A percentile compares a stretch with the other conserved stretches of the same genome.
Evolutionary conservation across 768 basidiomycete species (phyloP).

Genomic region (Crassisporium funariophilum): DNA sequence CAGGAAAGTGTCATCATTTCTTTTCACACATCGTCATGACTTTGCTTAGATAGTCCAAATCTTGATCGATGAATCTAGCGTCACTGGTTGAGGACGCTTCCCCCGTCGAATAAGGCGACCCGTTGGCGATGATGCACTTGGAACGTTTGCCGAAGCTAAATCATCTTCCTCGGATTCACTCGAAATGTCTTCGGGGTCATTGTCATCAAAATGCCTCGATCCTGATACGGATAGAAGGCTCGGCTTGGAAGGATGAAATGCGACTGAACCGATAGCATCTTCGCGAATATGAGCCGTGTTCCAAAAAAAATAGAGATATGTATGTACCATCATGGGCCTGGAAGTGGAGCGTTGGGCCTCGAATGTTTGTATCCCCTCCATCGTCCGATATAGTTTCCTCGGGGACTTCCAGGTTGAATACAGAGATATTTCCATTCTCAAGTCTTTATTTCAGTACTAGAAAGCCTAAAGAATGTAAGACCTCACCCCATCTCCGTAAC

Average conservation of each 20-base stretch:
- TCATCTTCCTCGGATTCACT: slow-evolving; percentile 19
- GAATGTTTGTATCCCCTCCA: background rate
- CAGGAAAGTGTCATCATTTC: too few species aligned
- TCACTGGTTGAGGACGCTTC: slow-evolving; percentile 24
- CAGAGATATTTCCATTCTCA: slow-evolving; percentile 58
- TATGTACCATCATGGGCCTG: slow-evolving; percentile 57
- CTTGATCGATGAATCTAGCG: slow-evolving; percentile 36
- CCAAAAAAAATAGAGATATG: background rate
- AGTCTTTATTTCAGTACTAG: background rate
- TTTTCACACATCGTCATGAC: too few species aligned
- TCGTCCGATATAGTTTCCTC: slow-evolving; percentile 8
- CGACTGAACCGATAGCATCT: slow-evolving; percentile 77
- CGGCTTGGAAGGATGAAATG: slow-evolving; percentile 69
- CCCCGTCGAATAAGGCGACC: slow-evolving; percentile 7
- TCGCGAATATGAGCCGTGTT: background rate
- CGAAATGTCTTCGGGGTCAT: slow-evolving; percentile 28
- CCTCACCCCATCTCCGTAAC: slow-evolving; percentile 69
- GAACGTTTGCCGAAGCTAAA: background rate
- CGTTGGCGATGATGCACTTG: background rate
- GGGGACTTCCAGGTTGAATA: slow-evolving; percentile 53
- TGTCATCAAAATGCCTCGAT: slow-evolving; percentile 65
- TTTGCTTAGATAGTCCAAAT: too few species aligned
- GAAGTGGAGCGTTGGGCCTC: slow-evolving; percentile 39
- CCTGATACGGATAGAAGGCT: slow-evolving; percentile 70
- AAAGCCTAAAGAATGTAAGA: background rate